Base-by-base conservation (phyloP, 192 early-diverging fungal species). In the Mycoemilia scoparia region DNA sequence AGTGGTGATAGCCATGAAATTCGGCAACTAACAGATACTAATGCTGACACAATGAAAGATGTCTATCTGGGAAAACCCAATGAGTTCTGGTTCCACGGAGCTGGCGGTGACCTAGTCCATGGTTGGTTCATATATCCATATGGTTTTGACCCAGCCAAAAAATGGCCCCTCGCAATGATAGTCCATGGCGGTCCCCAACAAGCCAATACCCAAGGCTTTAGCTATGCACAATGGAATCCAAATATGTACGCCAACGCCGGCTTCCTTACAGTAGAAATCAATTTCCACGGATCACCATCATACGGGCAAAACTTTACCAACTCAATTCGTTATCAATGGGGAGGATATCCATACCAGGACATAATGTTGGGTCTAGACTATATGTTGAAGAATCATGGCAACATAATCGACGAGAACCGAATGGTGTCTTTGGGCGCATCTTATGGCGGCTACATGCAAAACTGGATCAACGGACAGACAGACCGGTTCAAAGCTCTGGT, bases 171-270 rank as follows among this genome's bases (percentile, higher is more conserved):
- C 2, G 81, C 79, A 0, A 75, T 79, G 26, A 48, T 84, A 40
- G 67, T 87, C 37, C 84, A 87, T 37, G 84, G 84, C 17, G 84
- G 84, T 8, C 84, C 84, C 13, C 79, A 87, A 48, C 66, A 73
- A 30, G 57, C 63, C 8, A 79, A 66, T 57, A 54, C 43, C 24
- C 73, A 82, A 19, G 56, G 58, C 29, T 54, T 46, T 49, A 69
- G 63, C 17, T 64, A 32, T 24, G 26, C 65, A 7, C 60, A 73
- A 18, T 82, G 79, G 77, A 84, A 85, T 36, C 71, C 72, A 5
- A 72, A 77, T 46, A 41, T 78, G 24, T 85, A 71, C 44, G 64
- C 82, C 16, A 69, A 62, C 22, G 73, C 73, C 6, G 82, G 82
- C n/a, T 80, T 65, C 51, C 58, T 69, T 7, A 60, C 68, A 4